Percentiles rank a stretch among this genome's conserved stretches.
Evolutionary conservation across 495 filamentous ascomycete species (phyloP).

Genomic region (Aspergillus indologenus): DNA sequence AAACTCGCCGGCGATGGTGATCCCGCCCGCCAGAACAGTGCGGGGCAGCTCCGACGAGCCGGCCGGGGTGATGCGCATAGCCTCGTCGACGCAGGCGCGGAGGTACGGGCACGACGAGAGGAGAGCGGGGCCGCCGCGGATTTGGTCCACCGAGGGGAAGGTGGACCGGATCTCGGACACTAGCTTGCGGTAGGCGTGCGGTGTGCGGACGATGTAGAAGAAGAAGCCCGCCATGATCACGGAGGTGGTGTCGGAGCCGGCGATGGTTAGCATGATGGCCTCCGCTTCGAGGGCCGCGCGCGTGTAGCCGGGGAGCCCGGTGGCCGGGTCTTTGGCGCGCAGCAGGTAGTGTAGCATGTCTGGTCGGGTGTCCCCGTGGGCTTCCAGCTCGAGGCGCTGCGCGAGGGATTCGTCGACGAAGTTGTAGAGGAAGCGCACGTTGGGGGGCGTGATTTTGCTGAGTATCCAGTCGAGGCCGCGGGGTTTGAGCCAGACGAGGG

Average conservation of each 20-base stretch:
- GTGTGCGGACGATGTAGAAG: slow-evolving; percentile 33
- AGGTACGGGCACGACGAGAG: slow-evolving; percentile 26
- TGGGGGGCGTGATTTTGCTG: not conserved
- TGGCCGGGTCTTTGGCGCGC: slow-evolving; percentile 8
- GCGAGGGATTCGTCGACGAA: slow-evolving; percentile 10
- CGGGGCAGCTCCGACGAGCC: slow-evolving; percentile 43
- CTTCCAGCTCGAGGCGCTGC: not conserved
- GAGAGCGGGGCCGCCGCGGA: slow-evolving; percentile 36
- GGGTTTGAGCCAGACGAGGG: slow-evolving; percentile 11
- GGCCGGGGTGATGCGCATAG: slow-evolving; percentile 54
- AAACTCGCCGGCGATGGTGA: slow-evolving; percentile 40
- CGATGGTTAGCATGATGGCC: slow-evolving; percentile 10
- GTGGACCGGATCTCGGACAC: slow-evolving; percentile 28
- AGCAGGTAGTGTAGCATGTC: slow-evolving; percentile 13
- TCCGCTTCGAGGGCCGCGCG: slow-evolving; percentile 10
- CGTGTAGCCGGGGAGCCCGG: slow-evolving; percentile 5
- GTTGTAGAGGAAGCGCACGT: slow-evolving; percentile 6
- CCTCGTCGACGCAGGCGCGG: slow-evolving; percentile 59
- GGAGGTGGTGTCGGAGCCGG: slow-evolving; percentile 12
- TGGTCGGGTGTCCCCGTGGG: not conserved
- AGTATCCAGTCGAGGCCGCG: slow-evolving; percentile 10
- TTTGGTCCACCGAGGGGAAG: slow-evolving; percentile 26
- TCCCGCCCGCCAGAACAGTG: slow-evolving; percentile 43
- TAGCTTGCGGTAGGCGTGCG: slow-evolving; percentile 20
- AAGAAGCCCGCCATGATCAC: slow-evolving; percentile 15